Conservation (phyloP, 164 flowering plant genomes). For the Piper longum region DNA sequence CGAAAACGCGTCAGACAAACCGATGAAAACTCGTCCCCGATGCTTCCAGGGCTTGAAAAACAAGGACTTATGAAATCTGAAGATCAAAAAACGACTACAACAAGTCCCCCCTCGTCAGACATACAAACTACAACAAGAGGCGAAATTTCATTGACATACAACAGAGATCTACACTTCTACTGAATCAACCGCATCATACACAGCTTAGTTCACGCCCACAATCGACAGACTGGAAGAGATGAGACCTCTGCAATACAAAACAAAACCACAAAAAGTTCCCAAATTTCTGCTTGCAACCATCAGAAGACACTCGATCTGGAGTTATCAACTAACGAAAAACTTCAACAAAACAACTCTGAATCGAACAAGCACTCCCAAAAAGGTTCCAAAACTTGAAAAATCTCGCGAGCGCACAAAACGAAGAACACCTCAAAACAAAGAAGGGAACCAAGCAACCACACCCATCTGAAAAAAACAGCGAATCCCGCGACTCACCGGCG, state of each 20-base stretch:
- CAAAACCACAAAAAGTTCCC: background rate
- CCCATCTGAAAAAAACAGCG: too few relatives aligned
- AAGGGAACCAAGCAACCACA: too few relatives aligned
- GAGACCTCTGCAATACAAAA: background rate
- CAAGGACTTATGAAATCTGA: background rate
- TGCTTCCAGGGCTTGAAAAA: background rate
- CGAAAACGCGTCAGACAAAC: too few relatives aligned
- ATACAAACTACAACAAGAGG: background rate
- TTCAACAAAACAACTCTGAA: too few relatives aligned
- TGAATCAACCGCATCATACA: background rate
- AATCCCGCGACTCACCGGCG: slow-evolving; percentile 24
- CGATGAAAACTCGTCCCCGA: background rate
- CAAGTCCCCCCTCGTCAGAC: background rate
- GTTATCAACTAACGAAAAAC: too few relatives aligned
- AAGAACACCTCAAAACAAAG: too few relatives aligned
- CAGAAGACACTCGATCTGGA: too few relatives aligned
- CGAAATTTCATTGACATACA: background rate
- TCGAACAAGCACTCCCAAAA: too few relatives aligned
- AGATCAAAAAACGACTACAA: background rate
- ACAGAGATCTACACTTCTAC: background rate
- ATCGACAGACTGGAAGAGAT: background rate
- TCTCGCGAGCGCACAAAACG: background rate
- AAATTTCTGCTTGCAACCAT: too few relatives aligned
- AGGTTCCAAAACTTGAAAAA: too few relatives aligned
- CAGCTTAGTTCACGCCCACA: background rate